Evolutionary conservation across 148 eudicot species (phyloP), one percentile per base, ranked within the genome.

Genomic region (Cornus florida): DNA sequence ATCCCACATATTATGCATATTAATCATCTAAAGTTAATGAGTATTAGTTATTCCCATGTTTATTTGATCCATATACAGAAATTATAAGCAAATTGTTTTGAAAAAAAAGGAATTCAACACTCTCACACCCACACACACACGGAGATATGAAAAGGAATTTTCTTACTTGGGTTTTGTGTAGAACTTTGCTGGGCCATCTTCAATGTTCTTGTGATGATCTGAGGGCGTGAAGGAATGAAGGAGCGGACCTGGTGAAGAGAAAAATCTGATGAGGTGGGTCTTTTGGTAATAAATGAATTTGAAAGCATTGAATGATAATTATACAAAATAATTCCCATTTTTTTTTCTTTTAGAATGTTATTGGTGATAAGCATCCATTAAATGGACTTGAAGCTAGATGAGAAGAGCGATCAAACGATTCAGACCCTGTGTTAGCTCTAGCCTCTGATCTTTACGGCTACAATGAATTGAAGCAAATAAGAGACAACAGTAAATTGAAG

Each of bases 181-280:
- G 82, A 76, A 71, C 17, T 71, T 12, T 71, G 77, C 32, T 72
- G 80, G 67, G 84, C 56, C 81, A 82, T 82, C 16, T 14, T 28
- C 11, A 77, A 75, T 2, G 77, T 72, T 72, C 64, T 65, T 22
- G 22, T 16, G 7, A 67, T n/a, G 14, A 28, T 66, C 5, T 17
- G 73, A 22, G 1, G 35, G 67, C 67, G 68, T 16, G 80, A 77
- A 38, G 77, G 81, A 67, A 67, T 33, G 17, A 65, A 20, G 28
- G 28, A 28, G 69, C 32, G 76, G 9, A 65, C 48, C 72, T 79
- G 85, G 10, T 70, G 73, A 72, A 64, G 70, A 75, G 56, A n/a
- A 75, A 64, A 75, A 64, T 48, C 65, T 41, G 35, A 60, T 14
- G 53, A 22, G 43, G 78, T 53, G 31, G 70, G 48, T 10, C 7